A percentile compares a stretch with the other conserved stretches of the same genome.
These are phyloP conservation scores for Jimgerdemannia flammicorona DNA, from an alignment of 192 early-diverging fungal genomes.

Conservation along the genomic window DNA sequence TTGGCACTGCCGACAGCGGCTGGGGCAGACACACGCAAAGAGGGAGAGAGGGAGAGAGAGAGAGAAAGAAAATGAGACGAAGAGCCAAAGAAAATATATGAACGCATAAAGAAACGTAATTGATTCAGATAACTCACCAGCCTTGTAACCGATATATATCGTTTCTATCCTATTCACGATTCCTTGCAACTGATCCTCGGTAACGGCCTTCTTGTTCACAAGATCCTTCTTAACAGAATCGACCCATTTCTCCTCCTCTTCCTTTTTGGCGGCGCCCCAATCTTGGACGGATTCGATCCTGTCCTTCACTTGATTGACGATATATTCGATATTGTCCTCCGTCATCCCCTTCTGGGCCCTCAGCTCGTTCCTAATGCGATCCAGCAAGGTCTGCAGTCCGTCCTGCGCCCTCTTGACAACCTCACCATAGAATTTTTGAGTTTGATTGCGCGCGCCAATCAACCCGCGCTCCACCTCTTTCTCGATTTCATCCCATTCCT, in stretches of 20 bases:
- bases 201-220: conserved; percentile 6
- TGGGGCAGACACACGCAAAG: too few species aligned
- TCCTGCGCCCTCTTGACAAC: too few species aligned
- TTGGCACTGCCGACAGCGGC: too few species aligned
- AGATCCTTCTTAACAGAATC: conserved; percentile 2
- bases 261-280: conserved; percentile 7
- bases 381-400: conserved; percentile 1
- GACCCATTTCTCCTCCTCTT: conserved; percentile 8
- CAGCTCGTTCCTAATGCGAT: conserved; percentile 5
- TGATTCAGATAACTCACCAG: not conserved
- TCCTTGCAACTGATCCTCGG: conserved; percentile 5
- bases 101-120: too few species aligned
- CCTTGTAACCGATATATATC: conserved; percentile 10
- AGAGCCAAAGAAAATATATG: too few species aligned
- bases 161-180: not conserved
- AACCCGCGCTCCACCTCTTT: conserved; percentile 8
- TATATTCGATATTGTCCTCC: conserved; percentile 10
- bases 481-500: conserved; percentile 22
- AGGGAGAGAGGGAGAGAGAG: too few species aligned
- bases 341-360: not conserved
- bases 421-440: not conserved
- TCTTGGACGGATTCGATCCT: conserved; percentile 7
- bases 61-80: too few species aligned
- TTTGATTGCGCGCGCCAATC: not conserved
- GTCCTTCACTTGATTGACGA: not conserved